phyloP scores from a whole-genome alignment of 805 yeast species.

The Clavispora carvajalis region DNA sequence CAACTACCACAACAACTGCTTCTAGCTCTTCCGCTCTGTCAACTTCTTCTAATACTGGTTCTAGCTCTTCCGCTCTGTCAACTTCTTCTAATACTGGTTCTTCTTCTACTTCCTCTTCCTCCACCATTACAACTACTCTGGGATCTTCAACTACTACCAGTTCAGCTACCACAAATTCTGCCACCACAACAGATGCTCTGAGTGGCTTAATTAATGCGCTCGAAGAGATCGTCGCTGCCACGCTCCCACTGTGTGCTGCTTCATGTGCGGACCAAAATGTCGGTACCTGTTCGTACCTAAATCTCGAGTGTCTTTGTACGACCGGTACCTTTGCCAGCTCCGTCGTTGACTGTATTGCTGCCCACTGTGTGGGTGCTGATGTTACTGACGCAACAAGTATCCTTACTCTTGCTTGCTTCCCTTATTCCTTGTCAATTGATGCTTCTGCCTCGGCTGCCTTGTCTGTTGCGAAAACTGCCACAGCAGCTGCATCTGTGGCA shows the following conservation, averaged over 20 bases:
- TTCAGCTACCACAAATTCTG: too few relatives aligned
- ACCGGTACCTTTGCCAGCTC: slow-evolving; percentile 6
- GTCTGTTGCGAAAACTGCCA: background rate
- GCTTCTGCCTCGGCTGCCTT: background rate
- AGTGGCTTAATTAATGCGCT: slow-evolving; percentile 11
- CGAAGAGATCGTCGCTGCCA: slow-evolving; percentile 9
- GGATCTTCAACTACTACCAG: background rate
- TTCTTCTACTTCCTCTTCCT: background rate
- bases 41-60: background rate
- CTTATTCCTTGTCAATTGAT: background rate
- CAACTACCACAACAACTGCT: too few relatives aligned
- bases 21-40: too few relatives aligned
- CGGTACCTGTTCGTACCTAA: slow-evolving; percentile 12
- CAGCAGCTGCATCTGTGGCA: too few relatives aligned
- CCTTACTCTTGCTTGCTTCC: slow-evolving; percentile 3
- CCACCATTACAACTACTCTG: background rate
- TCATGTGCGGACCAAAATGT: slow-evolving; percentile 5
- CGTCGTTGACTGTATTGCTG: slow-evolving; percentile 10
- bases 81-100: too few relatives aligned
- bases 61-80: too few relatives aligned
- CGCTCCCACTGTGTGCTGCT: slow-evolving; percentile 9
- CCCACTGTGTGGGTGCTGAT: slow-evolving; percentile 6
- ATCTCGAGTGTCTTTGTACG: slow-evolving; percentile 13
- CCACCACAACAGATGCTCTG: too few relatives aligned
- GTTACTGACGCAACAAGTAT: slow-evolving; percentile 4